Conservation (phyloP, 441 rosid genomes). For the Cnidoscolus chayamansa region DNA sequence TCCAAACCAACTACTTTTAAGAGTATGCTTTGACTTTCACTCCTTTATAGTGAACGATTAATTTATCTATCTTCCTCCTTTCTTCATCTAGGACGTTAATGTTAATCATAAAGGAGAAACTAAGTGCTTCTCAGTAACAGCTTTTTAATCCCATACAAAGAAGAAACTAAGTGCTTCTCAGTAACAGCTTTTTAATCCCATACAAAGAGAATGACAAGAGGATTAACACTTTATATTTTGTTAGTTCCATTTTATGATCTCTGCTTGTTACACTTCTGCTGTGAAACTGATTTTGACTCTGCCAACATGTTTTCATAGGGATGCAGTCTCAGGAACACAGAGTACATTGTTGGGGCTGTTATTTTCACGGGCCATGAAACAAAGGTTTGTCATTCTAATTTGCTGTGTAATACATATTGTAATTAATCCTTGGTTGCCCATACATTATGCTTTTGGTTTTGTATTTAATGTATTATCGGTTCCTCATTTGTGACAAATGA, state of each 20-base stretch:
- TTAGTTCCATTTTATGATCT: neutral
- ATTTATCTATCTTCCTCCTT: conserved; percentile 23
- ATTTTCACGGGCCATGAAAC: conserved; percentile 92
- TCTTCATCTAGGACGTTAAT: conserved; percentile 16
- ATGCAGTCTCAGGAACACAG: conserved; percentile 98
- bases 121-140: conserved; percentile 7
- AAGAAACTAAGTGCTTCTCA: neutral
- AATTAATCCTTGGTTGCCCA: too few relatives aligned
- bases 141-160: neutral
- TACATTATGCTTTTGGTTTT: too few relatives aligned
- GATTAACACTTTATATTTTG: too few relatives aligned
- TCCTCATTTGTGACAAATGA: too few relatives aligned
- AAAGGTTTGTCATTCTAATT: conserved; percentile 58
- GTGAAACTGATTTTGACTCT: conserved; percentile 9
- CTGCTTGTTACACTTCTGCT: conserved; percentile 8
- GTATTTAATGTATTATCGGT: too few relatives aligned
- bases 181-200: neutral
- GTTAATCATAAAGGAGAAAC: neutral
- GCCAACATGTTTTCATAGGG: conserved; percentile 57
- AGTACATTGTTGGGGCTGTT: conserved; percentile 77
- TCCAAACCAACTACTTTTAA: conserved; percentile 89
- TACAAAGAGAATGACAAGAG: neutral
- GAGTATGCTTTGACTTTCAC: conserved; percentile 53
- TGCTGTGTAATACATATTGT: neutral
- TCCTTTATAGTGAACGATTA: conserved; percentile 12